Evolutionary conservation across 1,284 basidiomycete genomes (phyloP), one percentile per base, ranked within the genome.

Genomic region (Psilocybe mexicana): DNA sequence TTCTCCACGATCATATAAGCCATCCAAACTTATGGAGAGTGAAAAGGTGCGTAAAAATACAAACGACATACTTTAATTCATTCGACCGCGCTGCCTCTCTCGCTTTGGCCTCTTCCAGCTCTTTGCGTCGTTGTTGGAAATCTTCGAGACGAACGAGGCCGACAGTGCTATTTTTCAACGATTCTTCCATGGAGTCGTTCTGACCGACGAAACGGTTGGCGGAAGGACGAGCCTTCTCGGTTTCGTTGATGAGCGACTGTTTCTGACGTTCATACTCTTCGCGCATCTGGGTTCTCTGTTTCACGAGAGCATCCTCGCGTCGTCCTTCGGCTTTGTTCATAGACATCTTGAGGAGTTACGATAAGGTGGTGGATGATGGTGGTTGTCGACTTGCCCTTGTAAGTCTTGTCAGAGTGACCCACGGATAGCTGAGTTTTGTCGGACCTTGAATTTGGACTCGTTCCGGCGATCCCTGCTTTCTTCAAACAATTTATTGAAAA

Each of bases 171-270:
- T 94, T 85, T 79, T 98, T 98, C 52, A 99, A 82, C 10, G 85
- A 84, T 59, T 99, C 97, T 71, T 98, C 96, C 79, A 98, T 88
- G 3, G 91, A 94, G 70, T 98, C 96, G 73, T 93, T 88, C 73
- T 97, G 93, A 3, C 92, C 91, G 23, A 96, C 90, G 72, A 99
- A 99, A 57, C 95, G 92, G 69, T 92, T 90, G 0, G 84, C 76
- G 0, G 92, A 92, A 5, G 91, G 87, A 55, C 91, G 85, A 60
- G 90, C 83, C 74, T 93, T 92, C 76, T 93, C 91, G 1, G 90
- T 92, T 73, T 92, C 90, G 62, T 80, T 84, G 63, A 92, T 86
- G 69, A 96, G 85, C 45, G 83, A 86, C 65, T 90, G 86, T 69
- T 94, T 94, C 71, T 96, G 92, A n/a, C 91, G 84, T 66, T 94